phyloP scores from a whole-genome alignment of 208 protist genomes.

The Wallacemonas sp. region DNA sequence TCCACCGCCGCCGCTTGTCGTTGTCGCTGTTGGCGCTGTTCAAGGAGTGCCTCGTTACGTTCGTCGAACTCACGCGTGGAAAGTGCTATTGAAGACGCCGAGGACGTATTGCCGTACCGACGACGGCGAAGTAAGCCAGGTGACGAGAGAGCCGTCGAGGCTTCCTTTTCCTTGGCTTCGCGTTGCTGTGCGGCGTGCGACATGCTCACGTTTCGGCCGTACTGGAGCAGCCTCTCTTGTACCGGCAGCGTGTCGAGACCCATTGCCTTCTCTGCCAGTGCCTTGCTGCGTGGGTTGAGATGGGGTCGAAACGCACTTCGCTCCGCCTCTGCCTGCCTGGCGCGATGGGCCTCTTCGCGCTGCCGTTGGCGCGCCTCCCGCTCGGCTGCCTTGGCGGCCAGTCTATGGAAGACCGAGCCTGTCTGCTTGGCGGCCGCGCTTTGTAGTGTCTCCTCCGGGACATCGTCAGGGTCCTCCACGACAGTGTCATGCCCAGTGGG shows the following conservation, averaged over 20 bases:
- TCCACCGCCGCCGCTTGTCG: slow-evolving; percentile 17
- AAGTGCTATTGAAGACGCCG: too few relatives aligned
- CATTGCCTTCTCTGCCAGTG: slow-evolving; percentile 7
- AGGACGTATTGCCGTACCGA: not conserved
- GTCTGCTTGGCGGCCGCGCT: not conserved
- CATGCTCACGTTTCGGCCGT: slow-evolving; percentile 48
- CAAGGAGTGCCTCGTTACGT: slow-evolving; percentile 37
- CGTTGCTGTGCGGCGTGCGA: slow-evolving; percentile 25
- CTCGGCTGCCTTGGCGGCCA: slow-evolving; percentile 12
- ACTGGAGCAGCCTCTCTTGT: slow-evolving; percentile 74
- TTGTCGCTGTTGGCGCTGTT: slow-evolving; percentile 23
- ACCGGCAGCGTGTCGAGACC: slow-evolving; percentile 41
- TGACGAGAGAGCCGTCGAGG: not conserved
- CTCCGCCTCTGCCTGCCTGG: slow-evolving; percentile 32
- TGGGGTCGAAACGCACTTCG: slow-evolving; percentile 47
- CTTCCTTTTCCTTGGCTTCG: slow-evolving; percentile 25
- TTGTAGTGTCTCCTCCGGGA: not conserved
- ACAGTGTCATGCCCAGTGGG: too few relatives aligned
- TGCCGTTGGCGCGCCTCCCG: slow-evolving; percentile 23
- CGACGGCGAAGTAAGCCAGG: not conserved
- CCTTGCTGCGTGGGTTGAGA: slow-evolving; percentile 33
- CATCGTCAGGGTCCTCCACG: too few relatives aligned
- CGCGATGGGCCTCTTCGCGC: slow-evolving; percentile 27
- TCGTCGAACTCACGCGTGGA: slow-evolving; percentile 37
- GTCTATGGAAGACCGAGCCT: not conserved